Conservation (phyloP, 192 early-diverging fungal species). For the Geosiphon pyriformis region DNA sequence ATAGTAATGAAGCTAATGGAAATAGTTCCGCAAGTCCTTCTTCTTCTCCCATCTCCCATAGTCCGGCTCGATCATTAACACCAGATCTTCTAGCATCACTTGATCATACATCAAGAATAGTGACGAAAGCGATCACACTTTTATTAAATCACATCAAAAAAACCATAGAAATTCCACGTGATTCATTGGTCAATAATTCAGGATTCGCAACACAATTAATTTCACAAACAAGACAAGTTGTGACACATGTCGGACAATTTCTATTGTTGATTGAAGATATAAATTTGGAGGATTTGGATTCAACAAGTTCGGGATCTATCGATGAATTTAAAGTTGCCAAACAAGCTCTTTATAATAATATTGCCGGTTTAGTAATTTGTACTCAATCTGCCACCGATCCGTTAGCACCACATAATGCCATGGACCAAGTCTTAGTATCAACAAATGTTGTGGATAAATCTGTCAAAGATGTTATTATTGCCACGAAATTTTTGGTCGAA, state of each 20-base stretch:
- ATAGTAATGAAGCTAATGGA: background rate
- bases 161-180: slow-evolving; percentile 21
- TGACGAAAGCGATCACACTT: slow-evolving; percentile 26
- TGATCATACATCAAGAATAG: slow-evolving; percentile 34
- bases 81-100: slow-evolving; percentile 26
- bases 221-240: slow-evolving; percentile 30
- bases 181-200: background rate
- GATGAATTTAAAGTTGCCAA: slow-evolving; percentile 57
- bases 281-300: slow-evolving; percentile 28
- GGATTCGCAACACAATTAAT: slow-evolving; percentile 32
- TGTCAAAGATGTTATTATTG: slow-evolving; percentile 45
- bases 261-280: slow-evolving; percentile 33
- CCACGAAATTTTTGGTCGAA: slow-evolving; percentile 47
- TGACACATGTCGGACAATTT: slow-evolving; percentile 33
- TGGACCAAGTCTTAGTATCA: slow-evolving; percentile 43
- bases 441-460: slow-evolving; percentile 52
- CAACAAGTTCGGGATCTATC: slow-evolving; percentile 13
- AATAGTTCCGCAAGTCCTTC: background rate
- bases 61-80: slow-evolving; percentile 3
- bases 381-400: slow-evolving; percentile 52
- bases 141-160: slow-evolving; percentile 29
- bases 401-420: slow-evolving; percentile 49
- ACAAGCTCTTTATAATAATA: slow-evolving; percentile 57
- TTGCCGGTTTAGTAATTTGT: slow-evolving; percentile 56
- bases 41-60: background rate